Conservation (phyloP, 805 yeast species). For the Sugiyamaella floridensis region DNA sequence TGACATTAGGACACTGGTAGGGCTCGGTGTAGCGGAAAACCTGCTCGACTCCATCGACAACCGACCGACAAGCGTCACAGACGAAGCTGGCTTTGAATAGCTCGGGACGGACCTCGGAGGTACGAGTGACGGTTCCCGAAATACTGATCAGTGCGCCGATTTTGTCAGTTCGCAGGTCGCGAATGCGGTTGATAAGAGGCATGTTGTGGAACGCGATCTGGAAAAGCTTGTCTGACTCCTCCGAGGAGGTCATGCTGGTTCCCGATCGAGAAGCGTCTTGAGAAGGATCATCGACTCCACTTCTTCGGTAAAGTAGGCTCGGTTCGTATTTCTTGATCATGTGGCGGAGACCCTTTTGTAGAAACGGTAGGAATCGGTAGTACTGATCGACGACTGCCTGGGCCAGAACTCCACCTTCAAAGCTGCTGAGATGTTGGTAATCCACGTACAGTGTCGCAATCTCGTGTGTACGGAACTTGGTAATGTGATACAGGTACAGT, state of each 20-base stretch:
- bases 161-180: constrained; percentile 84
- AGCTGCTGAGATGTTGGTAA: constrained; percentile 64
- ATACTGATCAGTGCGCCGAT: constrained; percentile 80
- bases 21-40: constrained; percentile 92
- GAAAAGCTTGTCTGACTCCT: constrained; percentile 63
- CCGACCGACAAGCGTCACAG: constrained; percentile 81
- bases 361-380: constrained; percentile 83
- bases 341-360: constrained; percentile 65
- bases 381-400: constrained; percentile 86
- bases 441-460: constrained; percentile 76
- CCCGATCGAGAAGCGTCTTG: constrained; percentile 32
- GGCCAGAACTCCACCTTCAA: constrained; percentile 76
- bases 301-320: constrained; percentile 38
- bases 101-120: constrained; percentile 95
- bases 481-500: constrained; percentile 71
- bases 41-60: constrained; percentile 86
- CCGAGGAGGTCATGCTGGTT: constrained; percentile 25
- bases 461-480: constrained; percentile 71
- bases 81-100: constrained; percentile 77
- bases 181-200: constrained; percentile 73
- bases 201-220: constrained; percentile 85
- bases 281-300: constrained; percentile 21
- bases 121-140: constrained; percentile 92
- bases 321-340: constrained; percentile 75
- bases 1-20: constrained; percentile 78